Conservation (phyloP, 2,329 filamentous ascomycete species). For the Pestalotiopsis sp. region DNA sequence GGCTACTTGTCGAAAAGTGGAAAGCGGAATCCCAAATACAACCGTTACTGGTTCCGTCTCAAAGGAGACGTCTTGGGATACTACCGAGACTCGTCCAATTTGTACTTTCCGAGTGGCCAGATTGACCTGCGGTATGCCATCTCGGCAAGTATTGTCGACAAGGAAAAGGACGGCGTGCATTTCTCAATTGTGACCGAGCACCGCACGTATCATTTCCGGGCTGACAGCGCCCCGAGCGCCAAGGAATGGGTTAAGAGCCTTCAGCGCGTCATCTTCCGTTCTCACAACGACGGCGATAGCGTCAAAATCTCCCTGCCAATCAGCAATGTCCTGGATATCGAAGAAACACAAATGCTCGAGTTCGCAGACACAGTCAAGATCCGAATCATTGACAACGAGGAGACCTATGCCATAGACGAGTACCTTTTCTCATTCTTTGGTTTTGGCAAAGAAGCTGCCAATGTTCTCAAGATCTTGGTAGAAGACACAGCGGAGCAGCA, state of each 20-base stretch:
- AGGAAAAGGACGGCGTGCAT: conserved; percentile 74
- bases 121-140: conserved; percentile 93
- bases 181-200: conserved; percentile 84
- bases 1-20: conserved; percentile 89
- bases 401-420: conserved; percentile 95
- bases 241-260: conserved; percentile 96
- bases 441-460: conserved; percentile 80
- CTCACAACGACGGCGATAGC: conserved; percentile 94
- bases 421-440: conserved; percentile 98
- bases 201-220: conserved; percentile 83
- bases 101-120: conserved; percentile 90
- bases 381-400: conserved; percentile 88
- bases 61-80: conserved; percentile 93
- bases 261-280: conserved; percentile 92
- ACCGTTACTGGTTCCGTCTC: conserved; percentile 89
- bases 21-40: conserved; percentile 83
- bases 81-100: conserved; percentile 78
- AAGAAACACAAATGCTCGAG: conserved; percentile 87
- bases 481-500: conserved; percentile 59
- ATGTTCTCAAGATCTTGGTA: conserved; percentile 73
- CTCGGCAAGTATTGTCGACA: conserved; percentile 77
- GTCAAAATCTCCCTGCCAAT: conserved; percentile 94
- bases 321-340: conserved; percentile 86
- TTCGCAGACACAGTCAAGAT: conserved; percentile 95
- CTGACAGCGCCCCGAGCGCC: conserved; percentile 84